Base-by-base conservation (phyloP, 192 early-diverging fungal genomes). In the Dimargaris xerosporica region DNA sequence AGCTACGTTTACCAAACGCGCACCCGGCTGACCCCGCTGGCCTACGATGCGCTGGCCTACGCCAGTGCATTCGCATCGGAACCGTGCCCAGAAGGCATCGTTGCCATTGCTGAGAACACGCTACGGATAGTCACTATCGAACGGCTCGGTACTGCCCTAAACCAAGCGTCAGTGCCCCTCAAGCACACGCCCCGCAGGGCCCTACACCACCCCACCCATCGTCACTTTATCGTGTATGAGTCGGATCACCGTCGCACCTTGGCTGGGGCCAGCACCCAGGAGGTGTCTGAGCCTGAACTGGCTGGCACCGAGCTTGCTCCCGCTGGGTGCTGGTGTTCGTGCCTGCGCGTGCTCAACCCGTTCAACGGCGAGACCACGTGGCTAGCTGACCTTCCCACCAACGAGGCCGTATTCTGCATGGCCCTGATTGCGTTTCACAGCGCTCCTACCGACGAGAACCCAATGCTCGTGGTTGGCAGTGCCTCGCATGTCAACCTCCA, bases 171-270 rank as follows among this genome's bases (percentile, higher is more conserved):
- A 0, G 78, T 97, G 21, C 90, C 89, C 34, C 77, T 98, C 44
- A 82, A 78, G 15, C 90, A 86, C 53, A 98, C 96, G 0, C 96
- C 96, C 6, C 80, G 94, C 56, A 78, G 81, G 10, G 85, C 96
- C 66, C 75, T 81, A 7, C 75, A 85, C 61, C 81, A 93, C 65
- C 77, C 74, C 17, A 68, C 71, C n/a, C 81, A 85, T 39, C 85
- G 85, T 52, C 82, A 85, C 54, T 94, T 99, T 78, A 86, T 90
- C 0, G 70, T 96, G 51, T 81, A 92, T 64, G 96, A 99, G 71
- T 72, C 84, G 21, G 94, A 99, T 21, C 85, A 93, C 67, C 72
- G 29, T 53, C 54, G 61, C 21, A 53, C 28, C 34, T n/a, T 42
- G 30, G 29, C 59, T 5, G 10, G 34, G 16, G 58, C 46, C 29